Conservation (phyloP, 257 asterid genomes). For the Solanum clarkiae region DNA sequence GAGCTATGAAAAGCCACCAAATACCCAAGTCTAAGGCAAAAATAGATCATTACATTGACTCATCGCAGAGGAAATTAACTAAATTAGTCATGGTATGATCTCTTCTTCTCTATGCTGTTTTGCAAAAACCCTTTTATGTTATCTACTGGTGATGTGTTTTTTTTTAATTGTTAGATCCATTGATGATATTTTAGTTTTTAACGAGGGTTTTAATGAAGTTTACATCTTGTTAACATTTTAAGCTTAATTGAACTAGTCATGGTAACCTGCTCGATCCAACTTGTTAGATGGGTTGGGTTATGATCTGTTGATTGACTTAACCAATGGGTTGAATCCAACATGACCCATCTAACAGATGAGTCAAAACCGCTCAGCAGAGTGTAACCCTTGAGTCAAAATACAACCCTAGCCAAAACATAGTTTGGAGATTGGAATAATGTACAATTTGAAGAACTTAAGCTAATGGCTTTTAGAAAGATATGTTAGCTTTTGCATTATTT, state of each 20-base stretch:
- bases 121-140: background rate
- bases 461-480: background rate
- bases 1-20: conserved; percentile 75
- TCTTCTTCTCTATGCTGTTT: conserved; percentile 2
- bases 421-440: background rate
- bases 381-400: background rate
- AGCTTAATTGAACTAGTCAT: background rate
- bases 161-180: background rate
- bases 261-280: background rate
- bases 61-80: conserved; percentile 80
- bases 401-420: background rate
- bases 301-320: background rate
- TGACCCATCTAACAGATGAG: background rate
- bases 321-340: background rate
- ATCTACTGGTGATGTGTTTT: background rate
- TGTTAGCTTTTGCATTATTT: background rate
- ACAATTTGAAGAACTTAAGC: background rate
- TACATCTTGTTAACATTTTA: background rate
- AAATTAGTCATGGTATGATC: conserved; percentile 90
- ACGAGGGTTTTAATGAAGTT: background rate
- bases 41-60: conserved; percentile 73
- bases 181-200: background rate
- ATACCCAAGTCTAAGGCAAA: conserved; percentile 81
- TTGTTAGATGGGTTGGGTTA: background rate
- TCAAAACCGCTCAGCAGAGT: background rate